phyloP scores from a whole-genome alignment of 2,329 filamentous ascomycete genomes.

The Colletotrichum brevisporum region DNA sequence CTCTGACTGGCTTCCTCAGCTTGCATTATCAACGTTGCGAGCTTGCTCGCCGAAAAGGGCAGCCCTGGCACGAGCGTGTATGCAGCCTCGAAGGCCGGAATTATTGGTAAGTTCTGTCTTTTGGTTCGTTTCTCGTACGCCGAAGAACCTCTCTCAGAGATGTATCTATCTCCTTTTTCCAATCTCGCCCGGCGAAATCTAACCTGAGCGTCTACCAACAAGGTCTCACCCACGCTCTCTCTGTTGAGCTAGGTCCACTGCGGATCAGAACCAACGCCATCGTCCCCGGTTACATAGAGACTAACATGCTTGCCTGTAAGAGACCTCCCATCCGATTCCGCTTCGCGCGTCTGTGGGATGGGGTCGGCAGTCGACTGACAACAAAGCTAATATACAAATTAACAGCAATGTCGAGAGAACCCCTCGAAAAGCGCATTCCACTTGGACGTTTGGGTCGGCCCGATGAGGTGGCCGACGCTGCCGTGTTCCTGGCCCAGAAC shows the following conservation, averaged over 20 bases:
- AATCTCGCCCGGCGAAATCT: conserved; percentile 22
- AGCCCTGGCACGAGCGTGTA: conserved; percentile 81
- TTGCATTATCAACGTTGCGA: conserved; percentile 87
- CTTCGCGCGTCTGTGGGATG: too few species aligned
- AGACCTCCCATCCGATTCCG: conserved; percentile 13
- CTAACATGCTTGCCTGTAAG: conserved; percentile 82
- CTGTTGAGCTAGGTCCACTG: conserved; percentile 71
- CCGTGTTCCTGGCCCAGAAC: conserved; percentile 82
- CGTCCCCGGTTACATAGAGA: conserved; percentile 86
- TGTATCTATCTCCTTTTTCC: conserved; percentile 17
- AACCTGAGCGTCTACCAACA: conserved; percentile 28
- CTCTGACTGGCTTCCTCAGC: conserved; percentile 48
- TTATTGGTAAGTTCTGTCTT: conserved; percentile 69
- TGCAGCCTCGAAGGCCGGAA: conserved; percentile 84
- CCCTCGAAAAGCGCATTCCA: conserved; percentile 45
- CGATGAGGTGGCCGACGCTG: conserved; percentile 85
- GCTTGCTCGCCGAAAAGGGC: conserved; percentile 78
- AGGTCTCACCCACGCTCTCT: conserved; percentile 79
- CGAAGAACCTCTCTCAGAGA: conserved; percentile 1
- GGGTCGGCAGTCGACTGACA: background rate
- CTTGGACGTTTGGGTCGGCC: conserved; percentile 74
- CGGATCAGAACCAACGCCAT: conserved; percentile 84
- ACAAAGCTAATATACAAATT: conserved; percentile 57
- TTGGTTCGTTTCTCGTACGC: conserved; percentile 28
- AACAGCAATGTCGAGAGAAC: conserved; percentile 45